These are phyloP conservation scores for Blattamonas nauphoetae DNA, from an alignment of 78 protist species.

Conservation along the genomic window DNA sequence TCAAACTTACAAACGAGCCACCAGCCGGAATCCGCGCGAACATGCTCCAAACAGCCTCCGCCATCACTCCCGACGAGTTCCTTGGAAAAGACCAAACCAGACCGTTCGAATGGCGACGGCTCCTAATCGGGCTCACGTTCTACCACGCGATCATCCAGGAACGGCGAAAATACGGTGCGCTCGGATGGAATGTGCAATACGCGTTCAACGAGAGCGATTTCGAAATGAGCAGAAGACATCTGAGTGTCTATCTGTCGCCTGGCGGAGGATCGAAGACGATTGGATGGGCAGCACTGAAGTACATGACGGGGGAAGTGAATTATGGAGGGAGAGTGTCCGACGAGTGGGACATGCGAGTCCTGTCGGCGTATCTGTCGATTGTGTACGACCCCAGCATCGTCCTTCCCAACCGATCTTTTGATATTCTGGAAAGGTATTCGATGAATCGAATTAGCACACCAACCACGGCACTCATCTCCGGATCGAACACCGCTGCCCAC, in stretches of 20 bases:
- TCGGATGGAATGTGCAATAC: constrained; percentile 56
- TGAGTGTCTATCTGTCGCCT: neutral
- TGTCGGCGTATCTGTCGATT: no score
- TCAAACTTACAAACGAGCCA: constrained; percentile 69
- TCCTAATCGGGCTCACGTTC: constrained; percentile 40
- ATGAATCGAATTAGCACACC: no score
- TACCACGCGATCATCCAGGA: constrained; percentile 58
- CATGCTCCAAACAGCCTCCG: neutral
- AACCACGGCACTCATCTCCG: no score
- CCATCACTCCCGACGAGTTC: neutral
- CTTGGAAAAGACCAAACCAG: neutral
- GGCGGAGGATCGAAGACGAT: neutral
- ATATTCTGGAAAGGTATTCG: no score
- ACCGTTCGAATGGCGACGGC: constrained; percentile 15
- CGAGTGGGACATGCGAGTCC: constrained; percentile 60
- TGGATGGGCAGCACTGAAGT: neutral
- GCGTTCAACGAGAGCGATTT: constrained; percentile 54
- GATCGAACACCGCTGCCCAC: no score
- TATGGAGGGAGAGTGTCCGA: constrained; percentile 74
- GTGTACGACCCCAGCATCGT: no score
- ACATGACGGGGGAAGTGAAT: constrained; percentile 17
- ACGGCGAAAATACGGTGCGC: constrained; percentile 50
- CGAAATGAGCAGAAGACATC: constrained; percentile 7
- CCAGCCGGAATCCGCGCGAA: constrained; percentile 26
- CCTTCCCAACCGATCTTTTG: no score